phyloP scores from a whole-genome alignment of 441 rosid genomes.

The Brassica balearica region DNA sequence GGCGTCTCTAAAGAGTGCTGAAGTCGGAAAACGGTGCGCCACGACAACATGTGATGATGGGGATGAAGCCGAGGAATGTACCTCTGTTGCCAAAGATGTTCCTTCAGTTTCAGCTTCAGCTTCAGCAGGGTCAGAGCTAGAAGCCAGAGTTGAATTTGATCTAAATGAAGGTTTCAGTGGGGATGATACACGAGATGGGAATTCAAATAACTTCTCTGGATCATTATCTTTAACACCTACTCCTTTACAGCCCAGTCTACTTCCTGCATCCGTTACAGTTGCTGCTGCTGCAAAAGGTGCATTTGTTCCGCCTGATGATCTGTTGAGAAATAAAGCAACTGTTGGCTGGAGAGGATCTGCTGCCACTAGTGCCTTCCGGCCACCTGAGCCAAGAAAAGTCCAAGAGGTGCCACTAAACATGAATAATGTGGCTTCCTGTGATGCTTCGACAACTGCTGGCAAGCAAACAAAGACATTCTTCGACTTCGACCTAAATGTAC shows the following conservation, averaged over 20 bases:
- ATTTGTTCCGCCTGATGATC: constrained; percentile 83
- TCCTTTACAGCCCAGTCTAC: constrained; percentile 53
- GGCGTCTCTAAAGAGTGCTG: constrained; percentile 41
- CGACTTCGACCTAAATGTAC: constrained; percentile 85
- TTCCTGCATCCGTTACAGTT: constrained; percentile 75
- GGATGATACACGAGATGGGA: constrained; percentile 64
- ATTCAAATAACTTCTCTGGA: constrained; percentile 47
- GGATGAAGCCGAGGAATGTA: constrained; percentile 61
- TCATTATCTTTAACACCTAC: constrained; percentile 38
- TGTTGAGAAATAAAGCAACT: constrained; percentile 66
- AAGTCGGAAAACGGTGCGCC: constrained; percentile 37
- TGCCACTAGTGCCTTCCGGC: constrained; percentile 98
- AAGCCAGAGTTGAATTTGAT: constrained; percentile 79
- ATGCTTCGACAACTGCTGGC: constrained; percentile 46
- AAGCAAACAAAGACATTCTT: constrained; percentile 62
- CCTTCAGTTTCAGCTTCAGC: constrained; percentile 42
- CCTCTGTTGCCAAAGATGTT: constrained; percentile 49
- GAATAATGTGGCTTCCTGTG: constrained; percentile 44
- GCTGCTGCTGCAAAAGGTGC: constrained; percentile 94
- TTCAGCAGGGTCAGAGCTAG: constrained; percentile 52
- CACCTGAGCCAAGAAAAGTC: constrained; percentile 86
- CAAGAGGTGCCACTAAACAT: constrained; percentile 52
- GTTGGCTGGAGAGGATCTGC: constrained; percentile 99
- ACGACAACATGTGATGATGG: constrained; percentile 39
- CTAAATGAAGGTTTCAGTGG: constrained; percentile 79